phyloP scores from a whole-genome alignment of 2,329 filamentous ascomycete species.

The Nectriaceae sp. region DNA sequence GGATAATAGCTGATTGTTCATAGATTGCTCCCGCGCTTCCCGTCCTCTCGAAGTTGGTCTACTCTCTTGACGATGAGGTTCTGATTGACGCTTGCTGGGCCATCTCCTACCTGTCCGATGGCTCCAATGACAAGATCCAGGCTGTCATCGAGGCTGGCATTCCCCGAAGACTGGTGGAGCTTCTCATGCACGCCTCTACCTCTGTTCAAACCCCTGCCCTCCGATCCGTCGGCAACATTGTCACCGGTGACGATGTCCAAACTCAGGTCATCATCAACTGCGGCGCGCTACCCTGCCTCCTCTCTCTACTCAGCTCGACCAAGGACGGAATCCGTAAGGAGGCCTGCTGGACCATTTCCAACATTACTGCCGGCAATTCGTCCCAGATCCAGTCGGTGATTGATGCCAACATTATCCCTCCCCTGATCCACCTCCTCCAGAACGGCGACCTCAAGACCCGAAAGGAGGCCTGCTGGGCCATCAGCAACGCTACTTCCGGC shows the following conservation, averaged over 20 bases:
- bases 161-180: conserved; percentile 90
- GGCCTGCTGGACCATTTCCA: conserved; percentile 99
- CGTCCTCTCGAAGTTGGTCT: conserved; percentile 94
- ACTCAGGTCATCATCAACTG: conserved; percentile 99
- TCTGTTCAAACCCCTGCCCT: conserved; percentile 97
- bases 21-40: conserved; percentile 94
- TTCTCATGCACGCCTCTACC: conserved; percentile 97
- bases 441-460: conserved; percentile 99
- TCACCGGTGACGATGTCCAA: conserved; percentile 97
- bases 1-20: neutral
- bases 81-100: conserved; percentile 99
- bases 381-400: conserved; percentile 96
- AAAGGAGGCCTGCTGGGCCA: conserved; percentile 99
- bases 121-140: conserved; percentile 98
- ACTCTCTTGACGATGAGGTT: conserved; percentile 97
- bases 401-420: conserved; percentile 95
- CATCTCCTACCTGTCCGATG: conserved; percentile 97
- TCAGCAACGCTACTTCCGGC: conserved; percentile 96
- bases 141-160: conserved; percentile 98
- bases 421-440: conserved; percentile 91
- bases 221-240: conserved; percentile 96
- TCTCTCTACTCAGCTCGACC: conserved; percentile 91
- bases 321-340: conserved; percentile 99
- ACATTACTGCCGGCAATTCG: conserved; percentile 97
- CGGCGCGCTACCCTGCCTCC: conserved; percentile 85